Percentiles rank a stretch among this genome's conserved stretches.
Conservation (phyloP, 805 yeast genomes). For the Metschnikowia continentalis region DNA sequence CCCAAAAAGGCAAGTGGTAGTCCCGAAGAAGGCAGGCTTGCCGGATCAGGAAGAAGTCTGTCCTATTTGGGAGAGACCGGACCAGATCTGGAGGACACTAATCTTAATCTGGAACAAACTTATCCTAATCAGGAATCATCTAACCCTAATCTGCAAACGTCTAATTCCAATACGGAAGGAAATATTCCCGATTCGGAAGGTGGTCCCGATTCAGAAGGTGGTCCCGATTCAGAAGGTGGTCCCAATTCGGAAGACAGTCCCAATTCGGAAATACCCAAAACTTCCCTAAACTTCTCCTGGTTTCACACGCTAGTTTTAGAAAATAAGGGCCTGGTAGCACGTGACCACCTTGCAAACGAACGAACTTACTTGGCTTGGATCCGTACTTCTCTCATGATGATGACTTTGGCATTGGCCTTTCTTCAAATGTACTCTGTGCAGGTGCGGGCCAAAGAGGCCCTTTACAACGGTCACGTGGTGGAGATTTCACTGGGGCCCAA, state of each 20-base stretch:
- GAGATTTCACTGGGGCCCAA: neutral
- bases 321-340: constrained; percentile 33
- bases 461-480: neutral
- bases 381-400: constrained; percentile 53
- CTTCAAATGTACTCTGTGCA: constrained; percentile 51
- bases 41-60: neutral
- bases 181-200: too few relatives aligned
- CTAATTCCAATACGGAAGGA: too few relatives aligned
- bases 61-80: neutral
- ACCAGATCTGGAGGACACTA: too few relatives aligned
- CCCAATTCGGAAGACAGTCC: too few relatives aligned
- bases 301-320: constrained; percentile 15
- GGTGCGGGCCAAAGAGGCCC: constrained; percentile 12
- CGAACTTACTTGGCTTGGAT: constrained; percentile 64
- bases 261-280: too few relatives aligned
- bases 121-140: too few relatives aligned
- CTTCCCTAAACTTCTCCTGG: too few relatives aligned
- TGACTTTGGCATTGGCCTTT: constrained; percentile 58
- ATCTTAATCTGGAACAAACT: too few relatives aligned
- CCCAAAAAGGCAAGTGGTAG: neutral
- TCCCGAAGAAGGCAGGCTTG: too few relatives aligned
- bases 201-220: too few relatives aligned
- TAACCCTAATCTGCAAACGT: too few relatives aligned
- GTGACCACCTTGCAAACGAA: constrained; percentile 55
- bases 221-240: too few relatives aligned